Evolutionary conservation across 2,329 filamentous ascomycete genomes (phyloP), one percentile per base, ranked within the genome.

Genomic region (Sporothrix protearum): DNA sequence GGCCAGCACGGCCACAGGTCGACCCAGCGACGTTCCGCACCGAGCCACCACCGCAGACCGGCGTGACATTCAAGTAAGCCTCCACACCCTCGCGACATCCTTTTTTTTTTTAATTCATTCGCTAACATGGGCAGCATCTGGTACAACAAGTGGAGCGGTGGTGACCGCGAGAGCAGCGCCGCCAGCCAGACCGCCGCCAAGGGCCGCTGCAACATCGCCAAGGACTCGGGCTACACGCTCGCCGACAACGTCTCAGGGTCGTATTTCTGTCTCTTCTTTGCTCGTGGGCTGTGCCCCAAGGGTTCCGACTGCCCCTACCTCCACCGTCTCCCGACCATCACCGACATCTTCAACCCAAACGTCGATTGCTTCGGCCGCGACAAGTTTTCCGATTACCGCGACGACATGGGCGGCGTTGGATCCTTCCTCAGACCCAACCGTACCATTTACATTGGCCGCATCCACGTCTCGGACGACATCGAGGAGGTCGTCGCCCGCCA

Each of bases 121-220:
- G 10, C 71, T 73, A 67, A 72, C 59, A 3, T 2, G 0, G 1
- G 94, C 86, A 98, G 97, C 81, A 96, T 97, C 78, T 97, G 94
- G 95, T 97, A 97, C 83, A 97, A 97, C 84, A 98, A 97, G 82
- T 98, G 95, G 94, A 92, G 91, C 0, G 96, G 96, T 75, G 96
- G 96, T 78, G 96, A 99, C 81, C 89, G 94, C 73, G 95, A 98
- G 79, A 94, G 96, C 83, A 93, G 94, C 76, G 94, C 95, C 78
- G 87, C 94, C 3, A 93, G 91, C 47, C 91, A 97, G 78, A 92
- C 90, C 28, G 88, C 90, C 16, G 95, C 96, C 3, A 90, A 91
- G 75, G 91, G 91, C 2, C 92, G 96, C 71, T 98, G 96, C 85
- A 96, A 94, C 78, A 85, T 99, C 73, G 90, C 90, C 1, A 88